These are phyloP conservation scores for Nidularia pulvinata DNA, from an alignment of 768 basidiomycete species.

Conservation along the genomic window DNA sequence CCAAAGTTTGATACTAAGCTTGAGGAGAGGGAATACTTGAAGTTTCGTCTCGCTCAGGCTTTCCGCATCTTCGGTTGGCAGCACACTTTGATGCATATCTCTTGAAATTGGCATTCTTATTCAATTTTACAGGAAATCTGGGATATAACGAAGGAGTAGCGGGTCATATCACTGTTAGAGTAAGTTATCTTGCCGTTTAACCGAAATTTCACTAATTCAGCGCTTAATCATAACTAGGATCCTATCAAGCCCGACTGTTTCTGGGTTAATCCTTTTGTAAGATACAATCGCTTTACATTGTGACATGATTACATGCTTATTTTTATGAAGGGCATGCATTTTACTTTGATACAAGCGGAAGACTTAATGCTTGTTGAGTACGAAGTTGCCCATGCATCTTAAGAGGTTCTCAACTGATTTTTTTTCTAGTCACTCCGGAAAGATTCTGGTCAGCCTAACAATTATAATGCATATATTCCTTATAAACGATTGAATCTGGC, in stretches of 20 bases:
- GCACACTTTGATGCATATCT: neutral
- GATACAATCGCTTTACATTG: neutral
- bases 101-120: neutral
- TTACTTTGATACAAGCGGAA: slow-evolving; percentile 38
- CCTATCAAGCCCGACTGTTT: slow-evolving; percentile 37
- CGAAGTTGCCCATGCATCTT: neutral
- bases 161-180: slow-evolving; percentile 51
- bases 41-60: slow-evolving; percentile 44
- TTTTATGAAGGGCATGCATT: slow-evolving; percentile 36
- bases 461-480: too few relatives aligned
- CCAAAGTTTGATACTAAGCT: slow-evolving; percentile 29
- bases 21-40: slow-evolving; percentile 38
- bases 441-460: slow-evolving; percentile 15
- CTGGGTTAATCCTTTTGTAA: slow-evolving; percentile 49
- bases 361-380: slow-evolving; percentile 47
- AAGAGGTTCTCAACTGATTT: neutral
- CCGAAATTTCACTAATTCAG: neutral
- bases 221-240: slow-evolving; percentile 19
- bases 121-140: slow-evolving; percentile 12
- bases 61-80: slow-evolving; percentile 41
- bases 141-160: slow-evolving; percentile 49
- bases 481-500: neutral
- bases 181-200: slow-evolving; percentile 3
- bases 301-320: neutral
- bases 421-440: slow-evolving; percentile 18